These are phyloP conservation scores for Gleditsia sinensis DNA, from an alignment of 306 rosid species.

Conservation along the genomic window DNA sequence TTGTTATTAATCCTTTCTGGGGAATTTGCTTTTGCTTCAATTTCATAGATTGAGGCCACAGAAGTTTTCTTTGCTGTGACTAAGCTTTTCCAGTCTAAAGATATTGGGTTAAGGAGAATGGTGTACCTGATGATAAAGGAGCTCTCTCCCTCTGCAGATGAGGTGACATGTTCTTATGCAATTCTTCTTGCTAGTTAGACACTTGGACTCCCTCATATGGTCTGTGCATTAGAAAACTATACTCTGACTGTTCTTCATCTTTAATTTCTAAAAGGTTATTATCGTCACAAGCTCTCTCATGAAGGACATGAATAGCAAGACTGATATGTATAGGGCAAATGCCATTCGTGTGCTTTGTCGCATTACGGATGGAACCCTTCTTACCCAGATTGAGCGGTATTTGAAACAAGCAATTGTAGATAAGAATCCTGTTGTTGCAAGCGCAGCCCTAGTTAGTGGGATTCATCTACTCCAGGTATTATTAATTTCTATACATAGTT, in stretches of 20 bases:
- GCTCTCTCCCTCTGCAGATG: constrained; percentile 96
- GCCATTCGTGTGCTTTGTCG: constrained; percentile 98
- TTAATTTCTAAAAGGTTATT: constrained; percentile 68
- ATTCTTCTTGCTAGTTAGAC: constrained; percentile 26
- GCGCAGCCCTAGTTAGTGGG: constrained; percentile 98
- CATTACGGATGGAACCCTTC: constrained; percentile 96
- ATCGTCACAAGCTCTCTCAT: constrained; percentile 98
- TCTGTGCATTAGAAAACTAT: constrained; percentile 28
- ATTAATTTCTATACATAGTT: not conserved
- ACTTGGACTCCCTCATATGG: not conserved
- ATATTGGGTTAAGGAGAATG: constrained; percentile 97
- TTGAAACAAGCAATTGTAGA: constrained; percentile 99
- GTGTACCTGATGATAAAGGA: constrained; percentile 95
- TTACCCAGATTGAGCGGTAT: constrained; percentile 95
- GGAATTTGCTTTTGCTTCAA: constrained; percentile 26
- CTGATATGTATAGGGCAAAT: constrained; percentile 98
- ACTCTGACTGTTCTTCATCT: constrained; percentile 40
- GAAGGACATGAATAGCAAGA: constrained; percentile 99
- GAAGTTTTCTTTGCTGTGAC: constrained; percentile 99
- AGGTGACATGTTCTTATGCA: constrained; percentile 51
- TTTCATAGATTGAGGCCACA: constrained; percentile 80
- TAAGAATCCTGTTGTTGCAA: constrained; percentile 98
- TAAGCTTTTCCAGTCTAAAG: constrained; percentile 96
- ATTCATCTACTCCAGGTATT: constrained; percentile 94
- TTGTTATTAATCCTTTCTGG: constrained; percentile 8